Evolutionary conservation across 2,329 filamentous ascomycete species (phyloP).

Genomic region (Lasiodiplodia sp.): DNA sequence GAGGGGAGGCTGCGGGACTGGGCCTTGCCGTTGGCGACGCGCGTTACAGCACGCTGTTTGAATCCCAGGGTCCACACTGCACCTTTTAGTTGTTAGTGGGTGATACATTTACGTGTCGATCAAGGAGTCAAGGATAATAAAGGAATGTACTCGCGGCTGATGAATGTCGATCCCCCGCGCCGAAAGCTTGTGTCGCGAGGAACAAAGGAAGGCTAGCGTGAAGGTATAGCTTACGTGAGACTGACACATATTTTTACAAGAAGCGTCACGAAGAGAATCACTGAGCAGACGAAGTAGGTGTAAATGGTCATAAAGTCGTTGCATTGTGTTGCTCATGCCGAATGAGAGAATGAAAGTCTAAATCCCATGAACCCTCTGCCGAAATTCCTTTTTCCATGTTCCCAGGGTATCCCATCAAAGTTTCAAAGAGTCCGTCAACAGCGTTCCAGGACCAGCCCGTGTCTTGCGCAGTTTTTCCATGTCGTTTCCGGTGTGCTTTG

Average conservation of each 20-base stretch:
- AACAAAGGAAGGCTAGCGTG: not conserved
- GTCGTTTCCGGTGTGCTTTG: not conserved
- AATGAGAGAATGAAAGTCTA: slow-evolving; percentile 10
- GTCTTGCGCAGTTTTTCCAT: not conserved
- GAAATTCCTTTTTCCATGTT: not conserved
- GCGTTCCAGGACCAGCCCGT: slow-evolving; percentile 12
- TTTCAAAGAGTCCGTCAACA: not conserved
- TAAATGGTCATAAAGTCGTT: slow-evolving; percentile 11
- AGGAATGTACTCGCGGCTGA: not conserved
- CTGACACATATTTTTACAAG: too few species aligned
- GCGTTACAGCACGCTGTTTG: not conserved
- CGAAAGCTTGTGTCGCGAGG: not conserved
- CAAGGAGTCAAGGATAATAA: not conserved
- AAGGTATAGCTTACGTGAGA: too few species aligned
- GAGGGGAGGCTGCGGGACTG: not conserved
- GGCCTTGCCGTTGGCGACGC: not conserved
- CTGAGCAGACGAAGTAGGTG: not conserved
- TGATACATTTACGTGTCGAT: not conserved
- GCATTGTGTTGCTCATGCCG: slow-evolving; percentile 5
- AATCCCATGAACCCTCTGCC: not conserved
- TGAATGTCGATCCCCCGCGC: not conserved
- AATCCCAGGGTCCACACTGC: not conserved
- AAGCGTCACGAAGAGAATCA: not conserved
- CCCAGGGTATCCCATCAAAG: slow-evolving; percentile 15
- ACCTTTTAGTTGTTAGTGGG: not conserved